Evolutionary conservation across 1,139 yeast species (phyloP).

Genomic region (Saccharomyces pastorianus): DNA sequence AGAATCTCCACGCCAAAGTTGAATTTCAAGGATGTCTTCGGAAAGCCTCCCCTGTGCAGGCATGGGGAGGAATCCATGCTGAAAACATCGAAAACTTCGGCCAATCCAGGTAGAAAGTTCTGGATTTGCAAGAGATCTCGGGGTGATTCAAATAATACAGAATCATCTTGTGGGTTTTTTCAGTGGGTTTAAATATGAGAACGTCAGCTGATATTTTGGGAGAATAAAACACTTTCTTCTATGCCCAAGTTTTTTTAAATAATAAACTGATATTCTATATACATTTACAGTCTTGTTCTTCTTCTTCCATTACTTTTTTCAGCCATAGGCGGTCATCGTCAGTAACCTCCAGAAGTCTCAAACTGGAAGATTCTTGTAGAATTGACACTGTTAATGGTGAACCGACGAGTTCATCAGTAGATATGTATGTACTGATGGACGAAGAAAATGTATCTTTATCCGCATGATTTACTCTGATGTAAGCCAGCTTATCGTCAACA

Average conservation of each 20-base stretch:
- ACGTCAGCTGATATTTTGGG: background rate
- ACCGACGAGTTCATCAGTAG: slow-evolving; percentile 24
- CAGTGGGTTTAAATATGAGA: slow-evolving; percentile 32
- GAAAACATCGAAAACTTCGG: slow-evolving; percentile 41
- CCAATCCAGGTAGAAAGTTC: slow-evolving; percentile 46
- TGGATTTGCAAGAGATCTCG: slow-evolving; percentile 47
- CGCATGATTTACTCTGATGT: slow-evolving; percentile 23
- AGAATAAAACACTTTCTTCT: background rate
- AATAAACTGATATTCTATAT: background rate
- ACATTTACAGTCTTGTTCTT: slow-evolving; percentile 10
- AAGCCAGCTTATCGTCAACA: slow-evolving; percentile 20
- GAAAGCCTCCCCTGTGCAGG: slow-evolving; percentile 42
- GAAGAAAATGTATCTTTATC: slow-evolving; percentile 29
- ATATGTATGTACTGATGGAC: slow-evolving; percentile 29
- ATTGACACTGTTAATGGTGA: slow-evolving; percentile 18
- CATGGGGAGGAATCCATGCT: slow-evolving; percentile 45
- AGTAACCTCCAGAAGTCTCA: slow-evolving; percentile 11
- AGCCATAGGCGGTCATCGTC: slow-evolving; percentile 27
- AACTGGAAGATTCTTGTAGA: slow-evolving; percentile 14
- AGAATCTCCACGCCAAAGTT: background rate
- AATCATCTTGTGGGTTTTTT: slow-evolving; percentile 35
- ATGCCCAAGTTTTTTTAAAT: background rate
- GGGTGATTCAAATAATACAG: slow-evolving; percentile 26
- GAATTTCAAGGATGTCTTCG: slow-evolving; percentile 23
- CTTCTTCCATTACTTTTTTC: slow-evolving; percentile 19